phyloP scores from a whole-genome alignment of 176 grass and related monocot genomes.

The Rhynchospora tenuis region DNA sequence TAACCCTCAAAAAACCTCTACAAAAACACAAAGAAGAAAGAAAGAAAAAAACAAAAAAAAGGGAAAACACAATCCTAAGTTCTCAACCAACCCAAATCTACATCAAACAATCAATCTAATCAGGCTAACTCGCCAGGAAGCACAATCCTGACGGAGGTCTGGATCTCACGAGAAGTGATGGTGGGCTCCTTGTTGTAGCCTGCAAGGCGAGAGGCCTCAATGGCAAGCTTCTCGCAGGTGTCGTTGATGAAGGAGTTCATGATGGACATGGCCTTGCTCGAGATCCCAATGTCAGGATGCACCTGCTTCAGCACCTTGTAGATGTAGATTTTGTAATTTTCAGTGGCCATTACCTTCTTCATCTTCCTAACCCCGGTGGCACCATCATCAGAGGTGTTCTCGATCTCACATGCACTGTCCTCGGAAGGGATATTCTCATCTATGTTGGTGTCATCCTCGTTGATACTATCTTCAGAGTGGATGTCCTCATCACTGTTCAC shows the following conservation, averaged over 20 bases:
- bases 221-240: conserved; percentile 56
- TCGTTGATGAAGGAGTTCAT: conserved; percentile 82
- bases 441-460: too few species aligned
- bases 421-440: too few species aligned
- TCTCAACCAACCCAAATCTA: not conserved
- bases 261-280: conserved; percentile 66
- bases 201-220: not conserved
- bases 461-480: too few species aligned
- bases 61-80: too few species aligned
- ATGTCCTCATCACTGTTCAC: too few species aligned
- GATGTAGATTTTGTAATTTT: conserved; percentile 94
- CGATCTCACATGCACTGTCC: too few species aligned
- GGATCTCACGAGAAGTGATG: not conserved
- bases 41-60: too few species aligned
- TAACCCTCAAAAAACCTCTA: not conserved
- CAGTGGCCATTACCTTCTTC: conserved; percentile 21
- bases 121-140: not conserved
- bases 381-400: too few species aligned
- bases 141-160: not conserved
- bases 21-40: not conserved
- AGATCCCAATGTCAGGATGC: conserved; percentile 61
- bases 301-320: conserved; percentile 81
- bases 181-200: conserved; percentile 5
- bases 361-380: too few species aligned
- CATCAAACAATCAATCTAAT: too few species aligned